A percentile compares a stretch with the other conserved stretches of the same genome.
Evolutionary conservation across 495 filamentous ascomycete species (phyloP).

Genomic region (Cercophora sp.): DNA sequence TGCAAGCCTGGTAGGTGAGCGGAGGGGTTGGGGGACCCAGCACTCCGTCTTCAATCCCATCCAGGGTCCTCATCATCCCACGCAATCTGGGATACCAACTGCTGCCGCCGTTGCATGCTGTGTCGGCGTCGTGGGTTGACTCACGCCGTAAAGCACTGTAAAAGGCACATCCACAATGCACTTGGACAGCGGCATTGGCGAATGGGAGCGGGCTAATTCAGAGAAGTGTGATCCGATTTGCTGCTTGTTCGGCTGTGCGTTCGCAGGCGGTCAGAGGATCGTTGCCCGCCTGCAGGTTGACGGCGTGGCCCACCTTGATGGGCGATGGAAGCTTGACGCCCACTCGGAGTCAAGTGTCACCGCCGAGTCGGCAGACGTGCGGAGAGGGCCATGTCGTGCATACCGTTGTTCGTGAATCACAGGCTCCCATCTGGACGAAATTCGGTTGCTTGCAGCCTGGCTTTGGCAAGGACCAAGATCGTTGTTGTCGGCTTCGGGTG

Average conservation of each 20-base stretch:
- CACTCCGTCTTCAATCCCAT: no score
- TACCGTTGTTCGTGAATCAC: no score
- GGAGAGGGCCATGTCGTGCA: no score
- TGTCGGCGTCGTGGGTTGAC: conserved; percentile 15
- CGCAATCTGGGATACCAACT: neutral
- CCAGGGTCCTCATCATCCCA: neutral
- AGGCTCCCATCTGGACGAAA: no score
- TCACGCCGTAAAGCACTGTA: conserved; percentile 22
- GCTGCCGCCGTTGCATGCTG: neutral
- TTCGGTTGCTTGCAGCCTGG: no score
- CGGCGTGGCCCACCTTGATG: neutral
- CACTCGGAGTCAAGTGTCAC: no score
- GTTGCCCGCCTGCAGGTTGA: neutral
- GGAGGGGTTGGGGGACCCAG: no score
- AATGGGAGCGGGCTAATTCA: neutral
- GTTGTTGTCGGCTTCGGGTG: no score
- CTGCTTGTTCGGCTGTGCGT: neutral
- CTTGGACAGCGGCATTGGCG: conserved; percentile 3
- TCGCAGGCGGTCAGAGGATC: neutral
- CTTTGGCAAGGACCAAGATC: no score
- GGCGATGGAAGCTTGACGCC: neutral
- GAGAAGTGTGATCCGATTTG: neutral
- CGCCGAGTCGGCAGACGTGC: no score
- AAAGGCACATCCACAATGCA: neutral
- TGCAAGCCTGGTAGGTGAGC: conserved; percentile 1